Evolutionary conservation across 2,329 filamentous ascomycete genomes (phyloP).

Genomic region (Curvularia lunata): DNA sequence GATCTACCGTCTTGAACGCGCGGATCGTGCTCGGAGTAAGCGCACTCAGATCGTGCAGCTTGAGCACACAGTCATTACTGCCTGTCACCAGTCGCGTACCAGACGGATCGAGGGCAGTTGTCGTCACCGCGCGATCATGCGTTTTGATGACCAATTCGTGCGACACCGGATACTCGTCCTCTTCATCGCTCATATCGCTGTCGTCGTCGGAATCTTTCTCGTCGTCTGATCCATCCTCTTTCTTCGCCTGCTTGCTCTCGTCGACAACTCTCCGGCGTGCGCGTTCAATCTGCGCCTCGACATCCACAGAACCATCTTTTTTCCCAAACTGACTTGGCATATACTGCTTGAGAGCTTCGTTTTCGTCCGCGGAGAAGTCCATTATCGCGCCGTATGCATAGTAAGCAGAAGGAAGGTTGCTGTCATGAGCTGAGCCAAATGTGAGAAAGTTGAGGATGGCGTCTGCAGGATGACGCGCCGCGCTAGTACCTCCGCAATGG

Average conservation of each 20-base stretch:
- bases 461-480: conserved; percentile 22
- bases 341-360: conserved; percentile 77
- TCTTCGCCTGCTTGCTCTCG: conserved; percentile 37
- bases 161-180: conserved; percentile 89
- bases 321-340: conserved; percentile 87
- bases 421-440: conserved; percentile 1
- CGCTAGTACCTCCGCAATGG: conserved; percentile 4
- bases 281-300: conserved; percentile 80
- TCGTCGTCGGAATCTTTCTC: conserved; percentile 52
- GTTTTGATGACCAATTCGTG: conserved; percentile 94
- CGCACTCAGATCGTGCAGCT: conserved; percentile 92
- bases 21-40: conserved; percentile 95
- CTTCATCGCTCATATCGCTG: conserved; percentile 68
- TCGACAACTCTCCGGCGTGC: conserved; percentile 67
- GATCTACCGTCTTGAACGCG: conserved; percentile 91
- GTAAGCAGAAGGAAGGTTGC: conserved; percentile 11
- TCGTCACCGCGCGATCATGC: conserved; percentile 85
- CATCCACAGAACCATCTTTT: conserved; percentile 73
- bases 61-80: conserved; percentile 88
- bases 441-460: conserved; percentile 9
- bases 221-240: conserved; percentile 40
- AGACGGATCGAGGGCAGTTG: conserved; percentile 81
- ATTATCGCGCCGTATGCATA: conserved; percentile 20
- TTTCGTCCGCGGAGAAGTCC: conserved; percentile 50
- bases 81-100: conserved; percentile 87